Conservation (phyloP, 148 eudicot species). For the Limonium bicolor region DNA sequence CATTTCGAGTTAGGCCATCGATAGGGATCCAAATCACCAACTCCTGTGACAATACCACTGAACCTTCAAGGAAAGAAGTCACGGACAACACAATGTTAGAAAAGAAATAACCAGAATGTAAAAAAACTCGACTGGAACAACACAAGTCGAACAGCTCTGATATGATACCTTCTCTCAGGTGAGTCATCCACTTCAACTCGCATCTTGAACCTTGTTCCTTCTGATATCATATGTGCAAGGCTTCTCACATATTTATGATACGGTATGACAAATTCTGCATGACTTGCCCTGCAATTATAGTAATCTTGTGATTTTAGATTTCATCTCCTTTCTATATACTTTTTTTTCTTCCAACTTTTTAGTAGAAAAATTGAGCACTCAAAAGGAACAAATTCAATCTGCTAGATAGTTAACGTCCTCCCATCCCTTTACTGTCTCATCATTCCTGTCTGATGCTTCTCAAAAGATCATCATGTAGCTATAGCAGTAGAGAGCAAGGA, state of each 20-base stretch:
- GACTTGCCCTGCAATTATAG: constrained; percentile 60
- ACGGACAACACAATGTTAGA: not conserved
- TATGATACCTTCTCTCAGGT: constrained; percentile 59
- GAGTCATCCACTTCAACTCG: constrained; percentile 65
- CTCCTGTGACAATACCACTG: constrained; percentile 56
- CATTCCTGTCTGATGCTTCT: too few species aligned
- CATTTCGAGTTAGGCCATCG: constrained; percentile 76
- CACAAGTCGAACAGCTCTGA: not conserved
- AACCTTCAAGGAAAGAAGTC: constrained; percentile 20
- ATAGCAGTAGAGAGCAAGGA: too few species aligned
- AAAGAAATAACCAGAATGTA: not conserved
- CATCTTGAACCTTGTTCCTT: constrained; percentile 71
- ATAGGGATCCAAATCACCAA: constrained; percentile 53
- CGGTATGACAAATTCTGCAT: constrained; percentile 66
- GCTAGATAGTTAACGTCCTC: too few species aligned
- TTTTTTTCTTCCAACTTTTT: not conserved
- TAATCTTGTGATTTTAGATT: constrained; percentile 2
- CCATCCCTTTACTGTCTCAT: too few species aligned
- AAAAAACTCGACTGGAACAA: not conserved
- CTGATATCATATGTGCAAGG: constrained; percentile 25
- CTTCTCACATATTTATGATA: constrained; percentile 40
- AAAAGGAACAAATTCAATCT: too few species aligned
- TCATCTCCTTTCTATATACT: not conserved
- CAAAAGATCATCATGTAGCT: too few species aligned
- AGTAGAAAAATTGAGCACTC: not conserved